These are phyloP conservation scores for Beauveria brongniartii DNA, from an alignment of 2,329 filamentous ascomycete genomes.

Conservation along the genomic window DNA sequence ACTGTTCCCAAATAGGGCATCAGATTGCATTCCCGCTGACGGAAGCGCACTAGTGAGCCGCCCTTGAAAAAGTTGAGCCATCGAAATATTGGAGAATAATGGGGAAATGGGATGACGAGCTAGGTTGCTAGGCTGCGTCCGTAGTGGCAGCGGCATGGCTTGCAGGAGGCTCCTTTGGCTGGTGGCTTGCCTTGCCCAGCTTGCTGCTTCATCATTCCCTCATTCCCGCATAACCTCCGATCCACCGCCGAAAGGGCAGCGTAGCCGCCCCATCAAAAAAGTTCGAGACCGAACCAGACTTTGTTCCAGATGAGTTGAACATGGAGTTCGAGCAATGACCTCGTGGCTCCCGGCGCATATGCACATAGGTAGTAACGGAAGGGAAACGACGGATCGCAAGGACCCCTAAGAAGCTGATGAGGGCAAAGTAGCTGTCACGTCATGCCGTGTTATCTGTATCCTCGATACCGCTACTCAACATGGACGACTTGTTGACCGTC, in stretches of 20 bases:
- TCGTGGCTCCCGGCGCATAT: neutral
- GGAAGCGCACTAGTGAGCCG: conserved; percentile 4
- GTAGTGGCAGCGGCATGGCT: conserved; percentile 6
- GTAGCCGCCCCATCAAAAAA: conserved; percentile 5
- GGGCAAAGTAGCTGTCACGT: neutral
- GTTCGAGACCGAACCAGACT: conserved; percentile 16
- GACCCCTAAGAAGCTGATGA: neutral
- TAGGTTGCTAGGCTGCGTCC: neutral
- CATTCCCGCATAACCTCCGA: conserved; percentile 15
- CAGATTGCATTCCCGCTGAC: conserved; percentile 2
- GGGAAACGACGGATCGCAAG: neutral
- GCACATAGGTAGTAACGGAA: neutral
- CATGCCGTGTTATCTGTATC: neutral
- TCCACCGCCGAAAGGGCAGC: conserved; percentile 8
- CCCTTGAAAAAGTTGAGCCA: neutral
- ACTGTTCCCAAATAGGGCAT: conserved; percentile 9
- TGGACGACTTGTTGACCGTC: no score
- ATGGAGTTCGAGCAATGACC: conserved; percentile 2
- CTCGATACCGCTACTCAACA: neutral
- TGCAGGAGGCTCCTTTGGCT: conserved; percentile 3
- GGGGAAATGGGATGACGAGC: conserved; percentile 4
- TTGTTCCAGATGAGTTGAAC: conserved; percentile 14
- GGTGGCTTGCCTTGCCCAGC: no score
- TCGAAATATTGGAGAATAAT: conserved; percentile 1
- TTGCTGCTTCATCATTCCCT: neutral